These are phyloP conservation scores for Ilyonectria robusta DNA, from an alignment of 2,329 filamentous ascomycete genomes.

Conservation along the genomic window DNA sequence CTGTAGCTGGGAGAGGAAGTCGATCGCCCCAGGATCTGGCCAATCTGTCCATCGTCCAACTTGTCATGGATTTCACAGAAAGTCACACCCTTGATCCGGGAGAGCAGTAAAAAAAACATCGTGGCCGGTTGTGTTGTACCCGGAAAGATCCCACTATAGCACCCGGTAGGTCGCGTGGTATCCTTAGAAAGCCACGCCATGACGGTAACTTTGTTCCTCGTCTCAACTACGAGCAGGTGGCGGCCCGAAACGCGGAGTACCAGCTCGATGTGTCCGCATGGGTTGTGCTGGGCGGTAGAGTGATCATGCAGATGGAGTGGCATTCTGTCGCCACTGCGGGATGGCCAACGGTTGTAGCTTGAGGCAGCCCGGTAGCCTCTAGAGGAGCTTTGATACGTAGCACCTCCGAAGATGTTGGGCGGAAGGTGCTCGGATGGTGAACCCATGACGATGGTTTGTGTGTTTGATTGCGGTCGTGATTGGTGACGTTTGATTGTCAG, in stretches of 20 bases:
- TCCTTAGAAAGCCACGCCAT: slow-evolving; percentile 52
- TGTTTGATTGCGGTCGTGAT: no score
- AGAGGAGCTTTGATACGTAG: background rate
- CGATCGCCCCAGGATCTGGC: slow-evolving; percentile 47
- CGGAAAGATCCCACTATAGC: slow-evolving; percentile 39
- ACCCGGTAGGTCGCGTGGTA: background rate
- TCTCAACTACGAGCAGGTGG: slow-evolving; percentile 47
- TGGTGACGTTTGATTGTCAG: no score
- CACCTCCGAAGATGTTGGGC: background rate
- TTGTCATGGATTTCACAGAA: slow-evolving; percentile 47
- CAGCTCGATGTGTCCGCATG: slow-evolving; percentile 17
- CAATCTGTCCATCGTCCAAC: slow-evolving; percentile 29
- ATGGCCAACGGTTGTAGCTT: background rate
- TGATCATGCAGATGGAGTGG: background rate
- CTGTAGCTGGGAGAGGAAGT: slow-evolving; percentile 48
- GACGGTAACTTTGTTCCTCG: slow-evolving; percentile 54
- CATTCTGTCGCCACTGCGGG: background rate
- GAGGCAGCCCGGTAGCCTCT: background rate
- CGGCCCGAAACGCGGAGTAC: slow-evolving; percentile 54
- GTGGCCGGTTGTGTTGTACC: slow-evolving; percentile 48
- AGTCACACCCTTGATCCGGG: slow-evolving; percentile 45
- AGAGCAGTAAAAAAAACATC: slow-evolving; percentile 39
- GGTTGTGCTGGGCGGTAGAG: background rate
- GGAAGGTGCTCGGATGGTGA: background rate
- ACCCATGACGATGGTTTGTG: background rate